Base-by-base conservation (phyloP, 1,139 yeast species). In the Suhomyces coccinellae region DNA sequence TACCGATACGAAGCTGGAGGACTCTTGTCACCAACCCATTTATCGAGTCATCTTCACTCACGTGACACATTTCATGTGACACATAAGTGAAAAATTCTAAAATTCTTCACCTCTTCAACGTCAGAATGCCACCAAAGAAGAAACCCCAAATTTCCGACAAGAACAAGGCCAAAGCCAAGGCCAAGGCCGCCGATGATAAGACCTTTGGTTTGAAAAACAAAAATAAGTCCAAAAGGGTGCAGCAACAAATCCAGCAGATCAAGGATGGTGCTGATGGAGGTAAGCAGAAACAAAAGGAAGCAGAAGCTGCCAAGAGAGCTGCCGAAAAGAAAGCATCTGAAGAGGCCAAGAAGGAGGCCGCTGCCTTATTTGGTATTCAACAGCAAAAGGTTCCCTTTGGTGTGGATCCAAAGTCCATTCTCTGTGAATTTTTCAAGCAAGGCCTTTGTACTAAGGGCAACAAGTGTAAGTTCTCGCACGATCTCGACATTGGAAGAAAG, bases 181-280 rank as follows among this genome's bases (percentile, higher is more conserved):
- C 71, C 54, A 81, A 83, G 67, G 67, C 81, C 34, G 85, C 85
- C 52, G 93, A 87, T 41, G 98, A 93, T 67, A 90, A 89, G 69
- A 87, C 97, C 2, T 93, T 93, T 62, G 99, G 99, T 48, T 75
- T 93, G 75, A 93, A 90, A 63, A 90, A 90, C 68, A 95, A 95
- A 69, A 89, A 89, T 69, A 87, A 88, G 61, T 90, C 98, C 38
- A 80, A 93, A 59, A 93, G 84, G 62, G 99, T 95, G 35, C 99
- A 95, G 67, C 81, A 77, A 52, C 91, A 71, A 62, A 90, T 93
- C 52, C 78, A 77, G 51, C 97, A 91, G 63, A 88, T 91, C 38
- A 61, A 69, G 54, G 72, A 81, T 12, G 90, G 87, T 52, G 76
- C 79, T 28, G 77, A 77, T 62, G 88, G 85, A 41, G 81, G 80